phyloP scores from a whole-genome alignment of 257 asterid genomes.

The Solanum chiquidenum region DNA sequence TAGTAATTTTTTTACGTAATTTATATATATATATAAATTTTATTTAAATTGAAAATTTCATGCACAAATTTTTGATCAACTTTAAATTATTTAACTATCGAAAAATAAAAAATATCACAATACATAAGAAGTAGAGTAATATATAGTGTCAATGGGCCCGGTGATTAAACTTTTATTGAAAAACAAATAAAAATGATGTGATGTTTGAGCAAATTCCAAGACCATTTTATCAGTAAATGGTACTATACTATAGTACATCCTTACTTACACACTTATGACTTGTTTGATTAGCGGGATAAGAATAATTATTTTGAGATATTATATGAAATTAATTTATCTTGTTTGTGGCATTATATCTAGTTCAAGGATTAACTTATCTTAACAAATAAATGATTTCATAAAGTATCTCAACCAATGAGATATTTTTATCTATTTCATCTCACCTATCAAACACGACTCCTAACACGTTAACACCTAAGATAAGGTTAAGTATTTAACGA shows the following conservation, averaged over 20 bases:
- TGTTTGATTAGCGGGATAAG: neutral
- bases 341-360: neutral
- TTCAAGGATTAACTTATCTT: neutral
- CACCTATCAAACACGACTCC: neutral
- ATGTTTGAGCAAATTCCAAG: neutral
- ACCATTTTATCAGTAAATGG: neutral
- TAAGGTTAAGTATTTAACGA: neutral
- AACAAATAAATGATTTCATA: no score
- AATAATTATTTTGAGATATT: no score
- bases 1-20: no score
- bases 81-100: accelerated
- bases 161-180: neutral
- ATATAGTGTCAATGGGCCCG: neutral
- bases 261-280: neutral
- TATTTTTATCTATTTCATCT: no score
- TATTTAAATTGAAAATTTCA: no score
- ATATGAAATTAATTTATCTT: no score
- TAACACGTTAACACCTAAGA: no score
- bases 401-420: neutral
- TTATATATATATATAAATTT: no score
- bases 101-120: neutral
- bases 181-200: neutral
- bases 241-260: neutral
- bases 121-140: neutral
- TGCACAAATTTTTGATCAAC: accelerated